A percentile compares a stretch with the other conserved stretches of the same genome.
Conservation (phyloP, 345 rosid genomes). For the Firmiana major region DNA sequence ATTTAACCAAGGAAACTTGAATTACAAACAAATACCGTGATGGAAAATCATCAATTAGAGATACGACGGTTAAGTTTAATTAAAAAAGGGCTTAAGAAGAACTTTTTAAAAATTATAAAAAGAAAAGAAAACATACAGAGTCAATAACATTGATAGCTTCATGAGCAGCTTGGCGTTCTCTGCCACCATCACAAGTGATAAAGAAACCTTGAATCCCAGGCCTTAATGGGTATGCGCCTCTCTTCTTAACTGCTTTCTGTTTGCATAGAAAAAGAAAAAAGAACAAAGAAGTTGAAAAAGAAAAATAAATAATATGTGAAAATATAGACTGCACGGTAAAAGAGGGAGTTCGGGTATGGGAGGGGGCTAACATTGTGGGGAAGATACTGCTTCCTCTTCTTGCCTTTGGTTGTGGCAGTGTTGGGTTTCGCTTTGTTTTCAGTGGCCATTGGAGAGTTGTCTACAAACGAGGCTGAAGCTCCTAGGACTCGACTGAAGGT, state of each 20-base stretch:
- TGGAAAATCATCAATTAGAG: neutral
- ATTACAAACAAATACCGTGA: constrained; percentile 13
- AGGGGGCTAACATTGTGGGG: constrained; percentile 54
- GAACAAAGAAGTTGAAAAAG: neutral
- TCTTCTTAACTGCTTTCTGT: constrained; percentile 83
- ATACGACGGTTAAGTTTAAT: neutral
- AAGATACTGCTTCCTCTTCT: constrained; percentile 76
- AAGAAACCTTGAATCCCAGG: constrained; percentile 91
- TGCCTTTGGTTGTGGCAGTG: constrained; percentile 33
- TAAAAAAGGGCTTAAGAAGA: neutral
- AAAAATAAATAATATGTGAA: neutral
- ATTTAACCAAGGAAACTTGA: neutral
- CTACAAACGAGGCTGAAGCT: neutral
- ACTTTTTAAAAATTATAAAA: neutral
- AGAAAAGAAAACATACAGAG: constrained; percentile 47
- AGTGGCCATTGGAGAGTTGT: constrained; percentile 37
- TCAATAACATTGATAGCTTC: constrained; percentile 85
- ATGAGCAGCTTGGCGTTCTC: constrained; percentile 80
- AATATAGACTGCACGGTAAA: neutral
- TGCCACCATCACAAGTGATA: constrained; percentile 90
- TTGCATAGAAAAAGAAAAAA: neutral
- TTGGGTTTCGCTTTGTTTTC: constrained; percentile 31
- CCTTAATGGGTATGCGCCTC: constrained; percentile 73
- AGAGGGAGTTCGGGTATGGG: neutral
- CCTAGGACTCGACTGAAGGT: neutral